phyloP scores from a whole-genome alignment of 2,329 filamentous ascomycete genomes.

The Elsinoe fawcettii region DNA sequence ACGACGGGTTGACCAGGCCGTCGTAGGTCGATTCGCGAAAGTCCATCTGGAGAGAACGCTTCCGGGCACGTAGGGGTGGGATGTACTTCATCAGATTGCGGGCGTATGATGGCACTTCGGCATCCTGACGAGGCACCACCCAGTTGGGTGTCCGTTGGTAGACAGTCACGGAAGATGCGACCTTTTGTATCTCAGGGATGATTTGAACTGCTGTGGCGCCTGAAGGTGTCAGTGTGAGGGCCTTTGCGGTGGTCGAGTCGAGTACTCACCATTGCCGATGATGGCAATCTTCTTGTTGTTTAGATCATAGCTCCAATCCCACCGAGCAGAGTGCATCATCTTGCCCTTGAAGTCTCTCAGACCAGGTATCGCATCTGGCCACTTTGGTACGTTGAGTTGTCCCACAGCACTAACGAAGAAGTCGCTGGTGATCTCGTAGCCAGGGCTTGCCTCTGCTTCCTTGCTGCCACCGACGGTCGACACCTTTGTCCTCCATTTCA shows the following conservation, averaged over 20 bases:
- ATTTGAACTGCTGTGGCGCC: conserved; percentile 53
- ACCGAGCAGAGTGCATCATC: conserved; percentile 50
- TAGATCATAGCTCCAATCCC: conserved; percentile 53
- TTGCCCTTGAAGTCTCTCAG: conserved; percentile 45
- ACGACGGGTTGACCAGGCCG: conserved; percentile 37
- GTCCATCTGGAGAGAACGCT: conserved; percentile 48
- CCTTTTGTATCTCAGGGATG: conserved; percentile 48
- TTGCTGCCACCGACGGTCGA: conserved; percentile 43
- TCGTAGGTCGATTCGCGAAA: conserved; percentile 44
- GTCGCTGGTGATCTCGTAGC: conserved; percentile 48
- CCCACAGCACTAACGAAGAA: conserved; percentile 53
- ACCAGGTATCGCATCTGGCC: conserved; percentile 42
- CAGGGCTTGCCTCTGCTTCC: conserved; percentile 46
- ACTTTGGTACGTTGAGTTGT: conserved; percentile 49
- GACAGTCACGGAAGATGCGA: conserved; percentile 43
- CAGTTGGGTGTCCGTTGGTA: conserved; percentile 55
- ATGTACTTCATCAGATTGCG: conserved; percentile 42
- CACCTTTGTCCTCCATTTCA: conserved; percentile 46
- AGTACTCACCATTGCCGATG: conserved; percentile 50
- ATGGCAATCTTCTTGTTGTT: conserved; percentile 49
- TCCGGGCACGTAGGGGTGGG: conserved; percentile 44
- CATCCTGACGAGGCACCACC: conserved; percentile 48
- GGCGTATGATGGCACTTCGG: conserved; percentile 36
- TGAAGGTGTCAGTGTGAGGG: conserved; percentile 18
- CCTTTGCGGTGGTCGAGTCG: not conserved